These are phyloP conservation scores for Garcia nutans DNA, from an alignment of 345 rosid genomes.

Conservation along the genomic window DNA sequence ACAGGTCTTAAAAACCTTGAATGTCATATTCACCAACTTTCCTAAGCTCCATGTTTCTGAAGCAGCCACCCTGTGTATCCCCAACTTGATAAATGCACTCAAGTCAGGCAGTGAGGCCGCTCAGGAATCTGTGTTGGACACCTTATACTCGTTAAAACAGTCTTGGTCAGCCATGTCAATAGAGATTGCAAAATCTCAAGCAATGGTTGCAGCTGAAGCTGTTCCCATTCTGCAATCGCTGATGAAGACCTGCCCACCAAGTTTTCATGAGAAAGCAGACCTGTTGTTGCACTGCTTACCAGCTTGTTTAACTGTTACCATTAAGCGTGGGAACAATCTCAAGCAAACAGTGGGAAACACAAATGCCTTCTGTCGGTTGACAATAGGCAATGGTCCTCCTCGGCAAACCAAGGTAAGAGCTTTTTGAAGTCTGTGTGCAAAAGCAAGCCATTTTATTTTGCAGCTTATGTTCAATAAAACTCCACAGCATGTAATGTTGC, in stretches of 20 bases:
- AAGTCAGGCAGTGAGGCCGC: slow-evolving; percentile 72
- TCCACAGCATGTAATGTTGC: background rate
- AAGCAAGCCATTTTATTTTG: slow-evolving; percentile 1
- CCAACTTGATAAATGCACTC: slow-evolving; percentile 76
- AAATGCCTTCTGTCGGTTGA: slow-evolving; percentile 77
- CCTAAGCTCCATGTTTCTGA: slow-evolving; percentile 84
- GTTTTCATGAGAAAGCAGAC: slow-evolving; percentile 84
- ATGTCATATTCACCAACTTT: slow-evolving; percentile 76
- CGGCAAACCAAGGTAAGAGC: slow-evolving; percentile 74
- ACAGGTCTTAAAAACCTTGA: slow-evolving; percentile 70
- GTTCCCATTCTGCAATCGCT: slow-evolving; percentile 75
- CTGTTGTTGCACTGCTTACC: slow-evolving; percentile 86
- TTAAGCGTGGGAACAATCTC: slow-evolving; percentile 77
- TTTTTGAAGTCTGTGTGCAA: background rate
- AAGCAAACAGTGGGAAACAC: slow-evolving; percentile 79
- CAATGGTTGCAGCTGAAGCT: slow-evolving; percentile 83
- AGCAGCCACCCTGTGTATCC: slow-evolving; percentile 86
- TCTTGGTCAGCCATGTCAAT: slow-evolving; percentile 79
- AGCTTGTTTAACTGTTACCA: slow-evolving; percentile 75
- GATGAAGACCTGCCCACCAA: slow-evolving; percentile 80
- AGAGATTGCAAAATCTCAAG: slow-evolving; percentile 77
- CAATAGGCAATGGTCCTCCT: slow-evolving; percentile 81
- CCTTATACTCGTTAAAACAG: slow-evolving; percentile 67
- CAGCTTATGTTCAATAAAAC: background rate
- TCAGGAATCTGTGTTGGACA: slow-evolving; percentile 74